Base-by-base conservation (phyloP, 164 flowering plant species). In the Aristolochia contorta region DNA sequence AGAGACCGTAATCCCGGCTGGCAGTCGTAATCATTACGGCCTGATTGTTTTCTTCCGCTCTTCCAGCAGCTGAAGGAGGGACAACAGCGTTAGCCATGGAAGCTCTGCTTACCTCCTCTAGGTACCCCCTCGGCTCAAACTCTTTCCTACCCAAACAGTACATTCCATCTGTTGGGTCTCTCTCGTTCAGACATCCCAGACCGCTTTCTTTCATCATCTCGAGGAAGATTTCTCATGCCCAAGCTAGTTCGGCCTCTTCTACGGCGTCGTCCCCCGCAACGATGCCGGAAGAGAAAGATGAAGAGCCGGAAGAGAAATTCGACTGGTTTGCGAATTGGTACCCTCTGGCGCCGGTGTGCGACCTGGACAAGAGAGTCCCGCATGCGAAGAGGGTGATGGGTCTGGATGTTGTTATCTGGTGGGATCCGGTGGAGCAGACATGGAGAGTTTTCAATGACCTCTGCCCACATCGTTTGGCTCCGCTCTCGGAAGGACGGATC, bases 391-490 rank as follows among this genome's bases (percentile, higher is more conserved):
- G 60, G 60, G 83, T 92, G 30, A 22, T 92, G 77, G 98, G 98
- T 14, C 53, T 89, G 41, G 98, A 92, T 59, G 71, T 92, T 63
- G 98, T 87, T 54, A 86, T 87, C 46, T 89, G 98, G 98, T 92
- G 95, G 93, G 98, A 92, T 63, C 75, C 79, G 53, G 78, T 70
- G 60, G 94, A 84, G 67, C 67, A 48, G 66, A 77, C 62, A 23
- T 92, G 96, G 98, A 83, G 82, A 68, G 98, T 92, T 54, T 82
- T 89, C 61, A 84, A 84, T 55, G 96, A 92, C 70, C 18, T 62
- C 52, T 92, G 98, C 69, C 96, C 98, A n/a, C 98, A 92, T 68
- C 72, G 98, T 33, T 68, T 89, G 74, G 98, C 98, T 23, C 98
- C 96, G 0, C 69, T 93, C 52, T 89, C 97, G 3, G 97, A 93